phyloP scores from a whole-genome alignment of 2,329 filamentous ascomycete species.

The Fusarium verrucosum region DNA sequence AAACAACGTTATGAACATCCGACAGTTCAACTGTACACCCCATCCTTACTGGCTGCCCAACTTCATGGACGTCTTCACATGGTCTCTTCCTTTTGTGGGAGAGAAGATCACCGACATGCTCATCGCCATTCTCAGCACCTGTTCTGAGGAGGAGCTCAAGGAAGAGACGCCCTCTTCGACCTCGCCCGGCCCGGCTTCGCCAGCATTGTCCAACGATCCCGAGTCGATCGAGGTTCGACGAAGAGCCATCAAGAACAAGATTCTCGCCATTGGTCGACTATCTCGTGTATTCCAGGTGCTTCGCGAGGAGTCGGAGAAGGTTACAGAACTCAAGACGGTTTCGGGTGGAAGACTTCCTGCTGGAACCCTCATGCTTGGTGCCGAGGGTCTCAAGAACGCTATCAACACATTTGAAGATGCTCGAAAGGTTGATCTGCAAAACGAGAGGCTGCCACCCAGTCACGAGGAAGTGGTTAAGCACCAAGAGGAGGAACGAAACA shows the following conservation, averaged over 20 bases:
- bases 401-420: conserved; percentile 98
- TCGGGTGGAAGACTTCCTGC: conserved; percentile 91
- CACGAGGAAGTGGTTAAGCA: conserved; percentile 90
- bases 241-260: conserved; percentile 99
- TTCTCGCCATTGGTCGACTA: conserved; percentile 93
- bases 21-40: conserved; percentile 99
- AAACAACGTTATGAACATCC: conserved; percentile 99
- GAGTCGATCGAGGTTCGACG: conserved; percentile 94
- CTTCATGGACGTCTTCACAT: conserved; percentile 99
- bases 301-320: conserved; percentile 94
- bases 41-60: conserved; percentile 99
- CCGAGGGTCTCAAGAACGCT: conserved; percentile 98
- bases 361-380: conserved; percentile 96
- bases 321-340: conserved; percentile 97
- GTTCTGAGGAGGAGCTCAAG: conserved; percentile 98
- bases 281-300: conserved; percentile 98
- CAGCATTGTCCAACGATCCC: conserved; percentile 72
- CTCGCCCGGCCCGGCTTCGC: conserved; percentile 76
- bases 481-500: conserved; percentile 80
- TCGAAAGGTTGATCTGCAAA: conserved; percentile 94
- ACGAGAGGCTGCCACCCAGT: conserved; percentile 90
- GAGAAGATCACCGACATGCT: conserved; percentile 99
- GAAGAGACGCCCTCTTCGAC: conserved; percentile 80
- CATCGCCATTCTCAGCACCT: conserved; percentile 97
- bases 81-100: conserved; percentile 97